phyloP scores from a whole-genome alignment of 352 stramenopile genomes.

The Globisporangium spinosum region DNA sequence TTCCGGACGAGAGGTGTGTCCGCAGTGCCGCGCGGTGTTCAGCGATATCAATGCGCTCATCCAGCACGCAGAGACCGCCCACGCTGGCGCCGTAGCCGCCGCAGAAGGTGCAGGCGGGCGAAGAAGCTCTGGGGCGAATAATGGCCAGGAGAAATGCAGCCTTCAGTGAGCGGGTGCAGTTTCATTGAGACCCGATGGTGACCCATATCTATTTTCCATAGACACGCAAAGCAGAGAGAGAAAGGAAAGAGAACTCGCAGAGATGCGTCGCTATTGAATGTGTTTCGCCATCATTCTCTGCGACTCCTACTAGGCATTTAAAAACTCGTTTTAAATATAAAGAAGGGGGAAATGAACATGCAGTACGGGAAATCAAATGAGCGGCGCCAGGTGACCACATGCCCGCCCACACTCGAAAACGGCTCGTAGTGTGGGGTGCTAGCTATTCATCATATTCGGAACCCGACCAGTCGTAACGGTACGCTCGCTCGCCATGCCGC shows the following conservation, averaged over 20 bases:
- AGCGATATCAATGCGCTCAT: conserved; percentile 51
- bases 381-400: not conserved
- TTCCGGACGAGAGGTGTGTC: conserved; percentile 50
- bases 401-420: not conserved
- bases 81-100: conserved; percentile 23
- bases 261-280: conserved; percentile 4
- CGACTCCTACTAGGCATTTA: conserved; percentile 2
- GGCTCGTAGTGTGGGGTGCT: no score
- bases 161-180: conserved; percentile 17
- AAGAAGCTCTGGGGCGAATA: conserved; percentile 5
- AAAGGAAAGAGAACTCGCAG: not conserved
- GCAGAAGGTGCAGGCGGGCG: conserved; percentile 11
- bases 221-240: not conserved
- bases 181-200: not conserved
- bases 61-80: conserved; percentile 52
- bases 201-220: not conserved
- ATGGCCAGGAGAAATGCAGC: conserved; percentile 49
- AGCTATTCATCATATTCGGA: not conserved
- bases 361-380: not conserved
- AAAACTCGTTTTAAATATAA: conserved; percentile 15
- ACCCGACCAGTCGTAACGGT: not conserved
- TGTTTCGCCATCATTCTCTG: not conserved
- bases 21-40: conserved; percentile 61
- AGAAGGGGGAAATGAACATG: not conserved
- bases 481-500: not conserved